These are phyloP conservation scores for Populus hybrid DNA, from an alignment of 441 rosid species.

Conservation along the genomic window DNA sequence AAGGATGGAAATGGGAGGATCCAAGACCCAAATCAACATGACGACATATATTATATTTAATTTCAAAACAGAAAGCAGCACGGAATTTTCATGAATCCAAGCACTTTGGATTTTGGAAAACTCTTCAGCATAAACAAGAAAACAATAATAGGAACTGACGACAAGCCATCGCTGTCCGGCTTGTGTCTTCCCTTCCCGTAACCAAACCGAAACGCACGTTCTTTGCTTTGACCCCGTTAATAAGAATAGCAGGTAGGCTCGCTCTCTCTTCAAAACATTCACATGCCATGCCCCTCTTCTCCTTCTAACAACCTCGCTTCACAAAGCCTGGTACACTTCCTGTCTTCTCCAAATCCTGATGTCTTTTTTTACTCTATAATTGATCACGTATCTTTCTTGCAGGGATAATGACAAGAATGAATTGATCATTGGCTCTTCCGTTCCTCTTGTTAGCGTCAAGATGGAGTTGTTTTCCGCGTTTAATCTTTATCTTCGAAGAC, in stretches of 20 bases:
- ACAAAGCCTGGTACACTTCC: neutral
- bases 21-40: neutral
- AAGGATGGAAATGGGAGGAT: neutral
- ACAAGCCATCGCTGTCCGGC: neutral
- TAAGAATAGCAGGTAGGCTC: constrained; percentile 1
- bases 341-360: neutral
- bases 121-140: neutral
- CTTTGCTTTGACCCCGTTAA: constrained; percentile 4
- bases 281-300: neutral
- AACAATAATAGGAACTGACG: neutral
- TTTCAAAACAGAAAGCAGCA: too few species aligned
- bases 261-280: neutral
- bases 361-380: neutral
- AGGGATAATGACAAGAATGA: constrained; percentile 2
- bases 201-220: neutral
- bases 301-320: neutral
- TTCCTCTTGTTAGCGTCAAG: constrained; percentile 10
- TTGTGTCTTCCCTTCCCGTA: neutral
- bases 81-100: neutral
- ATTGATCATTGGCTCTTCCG: neutral
- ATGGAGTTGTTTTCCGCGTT: constrained; percentile 15
- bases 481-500: neutral
- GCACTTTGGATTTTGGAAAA: neutral
- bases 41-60: too few species aligned
- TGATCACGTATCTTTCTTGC: neutral